Conservation (phyloP, 768 basidiomycete genomes). For the Tricholoma matsutake region DNA sequence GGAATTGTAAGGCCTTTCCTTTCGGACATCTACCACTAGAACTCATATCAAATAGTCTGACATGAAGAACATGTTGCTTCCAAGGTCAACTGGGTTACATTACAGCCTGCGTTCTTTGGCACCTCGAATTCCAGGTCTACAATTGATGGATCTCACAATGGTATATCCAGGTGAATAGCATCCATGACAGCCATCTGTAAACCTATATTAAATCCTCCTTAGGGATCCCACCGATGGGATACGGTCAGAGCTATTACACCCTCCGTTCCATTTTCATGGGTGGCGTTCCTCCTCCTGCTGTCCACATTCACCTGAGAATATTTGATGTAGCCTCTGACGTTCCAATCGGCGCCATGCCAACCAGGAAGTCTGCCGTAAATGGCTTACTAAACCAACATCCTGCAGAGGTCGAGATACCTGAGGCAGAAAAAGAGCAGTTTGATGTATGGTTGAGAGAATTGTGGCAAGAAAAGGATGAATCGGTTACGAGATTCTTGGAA, state of each 20-base stretch:
- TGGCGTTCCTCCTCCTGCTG: slow-evolving; percentile 74
- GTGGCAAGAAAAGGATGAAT: slow-evolving; percentile 84
- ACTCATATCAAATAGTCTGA: slow-evolving; percentile 52
- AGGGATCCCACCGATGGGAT: slow-evolving; percentile 78
- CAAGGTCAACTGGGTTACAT: slow-evolving; percentile 88
- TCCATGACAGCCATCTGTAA: neutral
- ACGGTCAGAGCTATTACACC: slow-evolving; percentile 88
- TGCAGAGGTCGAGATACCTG: slow-evolving; percentile 49
- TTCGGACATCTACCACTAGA: neutral
- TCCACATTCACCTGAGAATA: slow-evolving; percentile 85
- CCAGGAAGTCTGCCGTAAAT: slow-evolving; percentile 27
- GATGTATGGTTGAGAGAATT: slow-evolving; percentile 78
- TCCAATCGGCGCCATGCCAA: slow-evolving; percentile 63
- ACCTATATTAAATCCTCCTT: slow-evolving; percentile 8
- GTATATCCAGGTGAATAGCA: slow-evolving; percentile 74
- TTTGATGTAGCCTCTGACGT: slow-evolving; percentile 66
- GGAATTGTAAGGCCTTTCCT: slow-evolving; percentile 67
- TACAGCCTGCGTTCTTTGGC: slow-evolving; percentile 80
- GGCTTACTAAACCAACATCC: slow-evolving; percentile 23
- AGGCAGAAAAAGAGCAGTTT: slow-evolving; percentile 61
- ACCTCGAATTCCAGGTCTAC: slow-evolving; percentile 71
- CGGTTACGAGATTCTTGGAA: slow-evolving; percentile 65
- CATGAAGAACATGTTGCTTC: slow-evolving; percentile 77
- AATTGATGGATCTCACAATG: slow-evolving; percentile 87
- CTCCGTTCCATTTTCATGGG: slow-evolving; percentile 84